Evolutionary conservation across 2,329 filamentous ascomycete species (phyloP), one percentile per base, ranked within the genome.

Genomic region (Colletotrichum ledebouriae): DNA sequence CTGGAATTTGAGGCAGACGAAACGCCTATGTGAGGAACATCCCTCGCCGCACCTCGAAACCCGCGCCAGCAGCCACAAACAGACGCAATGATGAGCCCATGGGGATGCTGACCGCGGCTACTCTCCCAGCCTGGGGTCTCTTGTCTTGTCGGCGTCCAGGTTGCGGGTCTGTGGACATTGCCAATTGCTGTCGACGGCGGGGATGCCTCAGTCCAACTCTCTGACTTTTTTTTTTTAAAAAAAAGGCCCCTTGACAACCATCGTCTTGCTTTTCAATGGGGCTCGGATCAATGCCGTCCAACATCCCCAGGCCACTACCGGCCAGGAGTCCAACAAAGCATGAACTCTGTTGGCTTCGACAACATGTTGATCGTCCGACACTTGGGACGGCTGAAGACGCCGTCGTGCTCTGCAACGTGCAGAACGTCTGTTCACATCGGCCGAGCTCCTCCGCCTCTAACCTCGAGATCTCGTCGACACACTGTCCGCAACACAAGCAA

Each of bases 1-100:
- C n/a, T 29, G 20, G 29, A 49, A 47, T 34, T 37, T 41, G 55
- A 63, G 64, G 53, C 22, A 59, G 46, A 59, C 60, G 59, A 67
- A 68, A 59, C 65, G 41, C 53, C 49, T 64, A 41, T 49, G 33
- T 41, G 33, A 64, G 62, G 53, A 41, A 33, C 33, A 34, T 64
- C 47, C 60, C 61, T 50, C 56, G 34, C 55, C 33, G 20, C 49
- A 42, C 49, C 22, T 47, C 44, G 50, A 52, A 34, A 63, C 34
- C 60, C 55, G 42, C 65, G 37, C 55, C 46, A 47, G 33, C 49
- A 59, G 61, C 66, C 66, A 66, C 55, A 66, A 66, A 44, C 56
- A 44, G 6, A 52, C 66, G 66, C 62, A 56, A 55, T 69, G 66
- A 66, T 69, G 55, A 12, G 33, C 46, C 58, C 56, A 41, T 22